These are phyloP conservation scores for Macrophomina tecta DNA, from an alignment of 2,329 filamentous ascomycete species.

Conservation along the genomic window DNA sequence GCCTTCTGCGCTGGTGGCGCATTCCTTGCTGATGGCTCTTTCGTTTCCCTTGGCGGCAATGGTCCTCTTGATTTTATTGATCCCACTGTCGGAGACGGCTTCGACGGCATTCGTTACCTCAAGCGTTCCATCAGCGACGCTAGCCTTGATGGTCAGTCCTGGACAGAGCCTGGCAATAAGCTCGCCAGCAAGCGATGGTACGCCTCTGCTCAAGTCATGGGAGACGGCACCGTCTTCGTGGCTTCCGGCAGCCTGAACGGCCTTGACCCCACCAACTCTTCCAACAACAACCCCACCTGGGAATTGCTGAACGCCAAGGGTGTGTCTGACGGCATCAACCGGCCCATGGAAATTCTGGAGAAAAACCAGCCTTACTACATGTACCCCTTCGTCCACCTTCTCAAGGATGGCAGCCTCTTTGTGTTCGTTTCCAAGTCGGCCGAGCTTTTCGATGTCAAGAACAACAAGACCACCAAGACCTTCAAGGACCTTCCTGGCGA, in stretches of 20 bases:
- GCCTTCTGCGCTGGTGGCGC: conserved; percentile 66
- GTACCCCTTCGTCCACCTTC: conserved; percentile 67
- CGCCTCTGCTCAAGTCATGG: conserved; percentile 64
- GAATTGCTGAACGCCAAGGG: conserved; percentile 62
- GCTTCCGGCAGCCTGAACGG: conserved; percentile 66
- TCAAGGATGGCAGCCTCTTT: conserved; percentile 63
- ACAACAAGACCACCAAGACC: conserved; percentile 52
- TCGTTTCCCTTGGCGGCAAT: conserved; percentile 64
- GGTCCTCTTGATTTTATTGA: conserved; percentile 62
- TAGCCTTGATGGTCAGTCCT: conserved; percentile 55
- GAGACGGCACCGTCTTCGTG: conserved; percentile 64
- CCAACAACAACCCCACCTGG: conserved; percentile 70
- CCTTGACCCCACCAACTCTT: conserved; percentile 57
- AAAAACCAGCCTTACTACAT: conserved; percentile 68
- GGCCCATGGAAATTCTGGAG: conserved; percentile 60
- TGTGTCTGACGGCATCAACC: conserved; percentile 54
- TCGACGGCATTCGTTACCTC: conserved; percentile 63
- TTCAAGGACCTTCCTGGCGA: conserved; percentile 61
- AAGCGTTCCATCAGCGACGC: conserved; percentile 53
- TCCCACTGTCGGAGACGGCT: conserved; percentile 64
- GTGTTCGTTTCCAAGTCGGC: conserved; percentile 63
- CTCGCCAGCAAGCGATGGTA: conserved; percentile 65
- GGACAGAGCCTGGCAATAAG: conserved; percentile 63
- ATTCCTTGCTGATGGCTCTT: conserved; percentile 63
- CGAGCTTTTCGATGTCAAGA: conserved; percentile 60